Evolutionary conservation across 2,329 filamentous ascomycete species (phyloP).

Genomic region (Trichoderma harzianum): DNA sequence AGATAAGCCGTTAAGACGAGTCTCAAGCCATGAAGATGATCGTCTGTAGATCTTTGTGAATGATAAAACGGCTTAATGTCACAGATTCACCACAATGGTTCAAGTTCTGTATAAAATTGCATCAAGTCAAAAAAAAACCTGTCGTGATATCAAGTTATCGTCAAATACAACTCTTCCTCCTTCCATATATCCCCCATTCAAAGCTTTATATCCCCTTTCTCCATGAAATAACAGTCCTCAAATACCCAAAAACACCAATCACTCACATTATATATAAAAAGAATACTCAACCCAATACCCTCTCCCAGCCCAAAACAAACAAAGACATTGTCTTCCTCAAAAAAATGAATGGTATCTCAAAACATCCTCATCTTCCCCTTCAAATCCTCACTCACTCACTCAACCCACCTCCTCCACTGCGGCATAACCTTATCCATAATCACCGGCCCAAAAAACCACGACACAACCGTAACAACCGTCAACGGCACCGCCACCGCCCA

Average conservation of each 20-base stretch:
- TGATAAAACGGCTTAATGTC: no score
- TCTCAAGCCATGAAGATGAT: no score
- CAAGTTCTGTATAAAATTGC: neutral
- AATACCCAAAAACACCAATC: neutral
- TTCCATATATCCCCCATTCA: neutral
- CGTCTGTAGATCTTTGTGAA: no score
- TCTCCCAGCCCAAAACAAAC: neutral
- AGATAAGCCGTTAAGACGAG: no score
- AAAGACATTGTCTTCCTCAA: neutral
- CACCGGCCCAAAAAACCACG: slow-evolving; percentile 23
- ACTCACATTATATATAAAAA: neutral
- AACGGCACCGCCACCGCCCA: slow-evolving; percentile 33
- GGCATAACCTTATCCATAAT: neutral
- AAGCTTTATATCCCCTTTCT: neutral
- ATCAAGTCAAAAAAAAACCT: neutral
- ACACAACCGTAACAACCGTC: slow-evolving; percentile 23
- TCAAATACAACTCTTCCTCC: neutral
- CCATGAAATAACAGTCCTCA: neutral
- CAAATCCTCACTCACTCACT: neutral
- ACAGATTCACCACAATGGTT: no score
- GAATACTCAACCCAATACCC: neutral
- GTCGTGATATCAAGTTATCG: neutral
- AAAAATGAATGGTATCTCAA: neutral
- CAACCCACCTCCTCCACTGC: neutral
- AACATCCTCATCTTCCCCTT: neutral